phyloP scores from a whole-genome alignment of 1,284 basidiomycete species.

The Phellopilus nigrolimitatus region DNA sequence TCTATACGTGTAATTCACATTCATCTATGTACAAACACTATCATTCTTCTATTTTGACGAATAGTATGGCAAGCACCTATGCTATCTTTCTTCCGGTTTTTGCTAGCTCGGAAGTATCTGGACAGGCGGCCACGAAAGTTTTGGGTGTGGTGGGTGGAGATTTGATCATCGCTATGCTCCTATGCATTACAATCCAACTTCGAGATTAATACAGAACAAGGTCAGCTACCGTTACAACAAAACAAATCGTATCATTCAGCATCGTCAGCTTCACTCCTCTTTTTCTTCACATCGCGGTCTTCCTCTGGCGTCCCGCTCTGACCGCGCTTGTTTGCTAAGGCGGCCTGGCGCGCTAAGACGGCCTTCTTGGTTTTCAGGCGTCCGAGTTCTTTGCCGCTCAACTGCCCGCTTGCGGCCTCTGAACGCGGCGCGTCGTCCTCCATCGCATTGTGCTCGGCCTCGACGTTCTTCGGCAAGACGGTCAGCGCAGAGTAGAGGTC shows the following conservation, averaged over 20 bases:
- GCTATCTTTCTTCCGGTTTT: too few relatives aligned
- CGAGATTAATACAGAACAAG: too few relatives aligned
- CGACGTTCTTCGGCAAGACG: slow-evolving; percentile 58
- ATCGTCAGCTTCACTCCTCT: slow-evolving; percentile 2
- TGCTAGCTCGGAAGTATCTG: too few relatives aligned
- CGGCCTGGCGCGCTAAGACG: slow-evolving; percentile 9
- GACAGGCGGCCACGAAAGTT: too few relatives aligned
- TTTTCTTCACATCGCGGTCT: slow-evolving; percentile 7
- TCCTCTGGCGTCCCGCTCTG: slow-evolving; percentile 2
- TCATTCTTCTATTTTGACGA: too few relatives aligned
- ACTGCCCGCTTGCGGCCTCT: slow-evolving; percentile 25
- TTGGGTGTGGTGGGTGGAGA: too few relatives aligned
- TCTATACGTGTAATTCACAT: too few relatives aligned
- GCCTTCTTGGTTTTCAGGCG: slow-evolving; percentile 45
- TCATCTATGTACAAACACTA: too few relatives aligned
- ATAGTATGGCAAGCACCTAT: too few relatives aligned
- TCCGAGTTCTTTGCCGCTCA: slow-evolving; percentile 43
- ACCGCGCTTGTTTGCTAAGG: background rate
- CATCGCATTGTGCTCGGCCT: slow-evolving; percentile 41
- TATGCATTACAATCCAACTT: too few relatives aligned
- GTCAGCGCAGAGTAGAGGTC: slow-evolving; percentile 58
- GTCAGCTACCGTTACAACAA: background rate
- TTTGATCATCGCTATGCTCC: too few relatives aligned
- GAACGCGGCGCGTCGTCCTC: slow-evolving; percentile 26
- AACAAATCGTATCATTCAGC: background rate